Conservation (phyloP, 176 grass and related monocot species). For the Aechmea fasciata region DNA sequence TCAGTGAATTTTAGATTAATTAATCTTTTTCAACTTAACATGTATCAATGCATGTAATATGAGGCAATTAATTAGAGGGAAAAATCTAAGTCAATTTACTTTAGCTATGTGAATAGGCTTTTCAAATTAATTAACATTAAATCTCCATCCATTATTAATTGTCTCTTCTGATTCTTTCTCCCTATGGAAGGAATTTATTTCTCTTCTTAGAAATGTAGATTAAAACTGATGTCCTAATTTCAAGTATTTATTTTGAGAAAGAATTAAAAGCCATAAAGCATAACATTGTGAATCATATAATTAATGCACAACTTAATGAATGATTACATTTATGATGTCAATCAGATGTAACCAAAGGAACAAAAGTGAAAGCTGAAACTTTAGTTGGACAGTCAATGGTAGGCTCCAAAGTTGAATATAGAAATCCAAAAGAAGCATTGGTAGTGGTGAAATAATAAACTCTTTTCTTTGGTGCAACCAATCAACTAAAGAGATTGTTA, state of each 20-base stretch:
- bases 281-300: neutral
- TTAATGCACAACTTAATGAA: neutral
- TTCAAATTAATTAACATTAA: no score
- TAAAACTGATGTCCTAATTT: no score
- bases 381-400: conserved; percentile 50
- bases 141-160: no score
- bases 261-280: neutral
- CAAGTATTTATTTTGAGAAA: neutral
- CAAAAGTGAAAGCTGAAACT: conserved; percentile 12
- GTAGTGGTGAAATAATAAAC: conserved; percentile 41
- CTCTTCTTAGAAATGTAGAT: no score
- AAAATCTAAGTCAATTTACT: no score
- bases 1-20: no score
- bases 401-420: conserved; percentile 74
- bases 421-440: conserved; percentile 46
- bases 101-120: no score
- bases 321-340: neutral
- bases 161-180: no score
- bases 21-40: no score
- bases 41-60: no score
- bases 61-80: no score
- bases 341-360: neutral
- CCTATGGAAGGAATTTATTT: no score
- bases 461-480: conserved; percentile 27
- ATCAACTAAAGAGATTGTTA: conserved; percentile 55